Conservation (phyloP, 2,329 filamentous ascomycete genomes). For the Penicillium verrucosum region DNA sequence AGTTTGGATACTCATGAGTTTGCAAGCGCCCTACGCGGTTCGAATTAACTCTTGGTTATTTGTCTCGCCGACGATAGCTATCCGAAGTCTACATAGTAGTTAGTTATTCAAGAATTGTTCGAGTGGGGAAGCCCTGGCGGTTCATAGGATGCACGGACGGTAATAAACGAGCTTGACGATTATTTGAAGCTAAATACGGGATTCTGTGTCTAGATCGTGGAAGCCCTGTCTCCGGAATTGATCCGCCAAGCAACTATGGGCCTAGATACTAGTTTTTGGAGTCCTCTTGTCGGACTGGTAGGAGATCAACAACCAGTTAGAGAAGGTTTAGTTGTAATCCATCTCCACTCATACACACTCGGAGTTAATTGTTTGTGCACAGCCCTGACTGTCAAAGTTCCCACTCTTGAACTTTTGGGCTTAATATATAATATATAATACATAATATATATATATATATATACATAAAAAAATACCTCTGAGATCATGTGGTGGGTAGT, state of each 20-base stretch:
- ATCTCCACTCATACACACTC: slow-evolving; percentile 8
- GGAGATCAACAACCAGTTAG: slow-evolving; percentile 3
- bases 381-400: slow-evolving; percentile 7
- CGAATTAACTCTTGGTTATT: slow-evolving; percentile 8
- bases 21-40: slow-evolving; percentile 9
- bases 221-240: neutral
- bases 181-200: slow-evolving; percentile 13
- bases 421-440: neutral
- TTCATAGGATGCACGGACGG: slow-evolving; percentile 20
- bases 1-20: neutral
- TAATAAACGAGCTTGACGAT: slow-evolving; percentile 17
- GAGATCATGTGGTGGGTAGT: slow-evolving; percentile 22
- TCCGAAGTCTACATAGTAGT: slow-evolving; percentile 5
- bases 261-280: slow-evolving; percentile 4
- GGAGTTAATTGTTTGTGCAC: slow-evolving; percentile 5
- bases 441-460: neutral
- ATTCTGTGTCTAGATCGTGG: slow-evolving; percentile 21
- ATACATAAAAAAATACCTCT: neutral
- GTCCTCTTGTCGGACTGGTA: slow-evolving; percentile 11
- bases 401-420: neutral
- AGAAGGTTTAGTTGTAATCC: neutral
- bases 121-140: slow-evolving; percentile 12
- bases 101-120: slow-evolving; percentile 11
- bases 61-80: slow-evolving; percentile 11
- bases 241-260: slow-evolving; percentile 1